Conservation (phyloP, 257 asterid species). For the Galeopsis tetrahit region DNA sequence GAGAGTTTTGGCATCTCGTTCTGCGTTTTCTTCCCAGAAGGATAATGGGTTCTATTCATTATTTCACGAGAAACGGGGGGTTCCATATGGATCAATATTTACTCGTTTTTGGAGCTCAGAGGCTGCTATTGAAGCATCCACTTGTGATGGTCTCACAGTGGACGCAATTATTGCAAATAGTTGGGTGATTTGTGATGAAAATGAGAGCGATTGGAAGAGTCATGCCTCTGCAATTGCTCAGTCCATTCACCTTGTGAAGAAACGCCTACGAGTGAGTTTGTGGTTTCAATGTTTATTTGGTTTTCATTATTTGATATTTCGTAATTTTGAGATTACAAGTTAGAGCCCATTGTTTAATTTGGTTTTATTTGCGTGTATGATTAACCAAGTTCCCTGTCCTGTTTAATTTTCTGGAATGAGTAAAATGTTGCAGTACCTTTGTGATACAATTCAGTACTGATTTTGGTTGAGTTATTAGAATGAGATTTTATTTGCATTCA, state of each 20-base stretch:
- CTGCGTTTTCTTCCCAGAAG: slow-evolving; percentile 17
- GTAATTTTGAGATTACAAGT: neutral
- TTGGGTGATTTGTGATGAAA: slow-evolving; percentile 75
- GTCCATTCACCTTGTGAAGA: slow-evolving; percentile 84
- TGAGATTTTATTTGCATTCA: neutral
- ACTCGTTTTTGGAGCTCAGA: slow-evolving; percentile 54
- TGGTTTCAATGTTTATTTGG: neutral
- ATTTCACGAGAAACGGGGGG: slow-evolving; percentile 33
- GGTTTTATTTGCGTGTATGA: slow-evolving; percentile 12
- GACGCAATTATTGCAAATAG: slow-evolving; percentile 74
- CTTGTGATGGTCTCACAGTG: slow-evolving; percentile 82
- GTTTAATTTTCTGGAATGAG: neutral
- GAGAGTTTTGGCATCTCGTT: slow-evolving; percentile 35
- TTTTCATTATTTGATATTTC: slow-evolving; percentile 1
- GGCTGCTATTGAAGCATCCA: slow-evolving; percentile 65
- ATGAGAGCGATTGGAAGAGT: slow-evolving; percentile 86
- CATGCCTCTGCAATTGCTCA: slow-evolving; percentile 93
- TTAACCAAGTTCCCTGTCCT: slow-evolving; percentile 13
- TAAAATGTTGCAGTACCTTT: slow-evolving; percentile 9
- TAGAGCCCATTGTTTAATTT: neutral
- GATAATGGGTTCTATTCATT: slow-evolving; percentile 33
- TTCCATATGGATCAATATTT: slow-evolving; percentile 33
- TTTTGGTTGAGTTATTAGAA: neutral
- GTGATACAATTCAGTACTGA: neutral
- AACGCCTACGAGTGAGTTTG: slow-evolving; percentile 67